Base-by-base conservation (phyloP, 805 yeast species). In the Candida morakotiae region DNA sequence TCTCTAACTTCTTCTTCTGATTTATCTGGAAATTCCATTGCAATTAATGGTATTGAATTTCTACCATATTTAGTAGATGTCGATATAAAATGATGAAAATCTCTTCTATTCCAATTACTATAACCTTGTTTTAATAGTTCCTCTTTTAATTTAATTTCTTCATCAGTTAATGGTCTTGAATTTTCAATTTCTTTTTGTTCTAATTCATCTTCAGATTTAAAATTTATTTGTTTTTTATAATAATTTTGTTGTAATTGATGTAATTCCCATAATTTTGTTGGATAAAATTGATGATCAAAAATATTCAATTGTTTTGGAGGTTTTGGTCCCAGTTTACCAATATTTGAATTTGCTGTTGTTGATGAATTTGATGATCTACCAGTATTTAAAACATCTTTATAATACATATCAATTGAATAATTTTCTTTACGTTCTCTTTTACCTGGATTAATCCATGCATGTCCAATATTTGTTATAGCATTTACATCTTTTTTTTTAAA, bases 241-340 rank as follows among this genome's bases (percentile, higher is more conserved):
- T 79, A 82, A 40, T 83, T 79, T 49, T 81, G 80, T 55, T 93
- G 98, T 58, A 81, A 73, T 41, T 87, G 95, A 53, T 84, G 79
- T 28, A 93, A 56, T 38, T 83, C 87, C 45, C 75, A 69, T 31
- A 93, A 64, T 53, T 84, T 74, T n/a, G 81, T 72, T 1, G 95
- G 87, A 57, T 75, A 86, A 51, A 93, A 87, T 60, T 93, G 98
- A 60, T 89, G 96, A 53, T 93, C 96, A 54, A 83, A 86, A 27
- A 87, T 69, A 41, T 79, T 80, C 42, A 85, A 66, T 49, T 87
- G 93, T 53, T 83, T 87, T 25, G 98, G 97, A 30, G 94, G 86
- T 44, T 75, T 77, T 13, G 95, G 93, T 1, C 82, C 83, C 8
- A 75, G 68, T 30, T 71, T 67, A 35, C 66, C 64, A 37, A 67